These are phyloP conservation scores for Rhododendron simsii DNA, from an alignment of 148 eudicot genomes.

Conservation along the genomic window DNA sequence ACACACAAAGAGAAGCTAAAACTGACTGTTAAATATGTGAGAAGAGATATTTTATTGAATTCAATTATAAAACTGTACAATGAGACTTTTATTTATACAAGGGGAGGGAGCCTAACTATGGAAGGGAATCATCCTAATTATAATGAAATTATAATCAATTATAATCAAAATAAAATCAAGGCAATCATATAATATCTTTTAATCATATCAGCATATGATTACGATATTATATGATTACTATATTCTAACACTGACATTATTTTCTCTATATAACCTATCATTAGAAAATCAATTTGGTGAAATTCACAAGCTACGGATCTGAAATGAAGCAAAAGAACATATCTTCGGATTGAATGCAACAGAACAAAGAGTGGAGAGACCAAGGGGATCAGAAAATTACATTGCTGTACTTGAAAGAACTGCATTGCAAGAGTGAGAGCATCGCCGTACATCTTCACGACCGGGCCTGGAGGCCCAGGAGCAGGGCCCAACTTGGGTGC, in stretches of 20 bases:
- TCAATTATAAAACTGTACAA: no score
- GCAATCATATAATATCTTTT: no score
- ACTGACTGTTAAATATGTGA: no score
- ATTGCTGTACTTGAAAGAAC: constrained; percentile 55
- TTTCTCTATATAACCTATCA: neutral
- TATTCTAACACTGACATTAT: no score
- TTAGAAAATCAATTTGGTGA: neutral
- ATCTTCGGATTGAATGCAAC: neutral
- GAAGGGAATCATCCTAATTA: no score
- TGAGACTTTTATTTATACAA: no score
- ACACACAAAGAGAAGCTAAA: neutral
- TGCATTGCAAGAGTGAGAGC: constrained; percentile 75
- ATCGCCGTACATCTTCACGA: constrained; percentile 53
- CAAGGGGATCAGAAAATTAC: neutral
- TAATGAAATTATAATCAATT: no score
- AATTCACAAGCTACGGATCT: neutral
- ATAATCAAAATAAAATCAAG: no score
- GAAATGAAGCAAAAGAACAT: neutral
- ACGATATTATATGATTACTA: no score
- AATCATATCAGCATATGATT: no score
- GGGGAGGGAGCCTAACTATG: no score
- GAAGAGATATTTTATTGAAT: no score
- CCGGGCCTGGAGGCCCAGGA: constrained; percentile 72
- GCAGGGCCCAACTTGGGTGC: constrained; percentile 35
- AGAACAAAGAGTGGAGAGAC: neutral